Conservation (phyloP, 106 monocot genomes). For the Dioscorea zingiberensis region DNA sequence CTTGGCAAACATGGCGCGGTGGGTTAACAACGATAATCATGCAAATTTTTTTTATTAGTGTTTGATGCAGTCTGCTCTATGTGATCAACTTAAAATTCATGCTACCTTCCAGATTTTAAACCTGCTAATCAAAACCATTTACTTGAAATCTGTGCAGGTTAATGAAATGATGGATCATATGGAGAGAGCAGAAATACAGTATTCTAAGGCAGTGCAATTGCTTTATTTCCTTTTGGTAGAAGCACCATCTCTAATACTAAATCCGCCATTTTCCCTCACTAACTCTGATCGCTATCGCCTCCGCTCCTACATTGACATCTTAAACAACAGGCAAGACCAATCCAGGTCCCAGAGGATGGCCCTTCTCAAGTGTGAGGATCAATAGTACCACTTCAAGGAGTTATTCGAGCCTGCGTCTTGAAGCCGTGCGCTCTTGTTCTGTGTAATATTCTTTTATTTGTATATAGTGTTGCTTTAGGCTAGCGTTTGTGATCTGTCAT, state of each 20-base stretch:
- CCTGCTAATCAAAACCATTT: neutral
- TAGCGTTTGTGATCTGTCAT: no score
- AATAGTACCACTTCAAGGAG: neutral
- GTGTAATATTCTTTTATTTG: no score
- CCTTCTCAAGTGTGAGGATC: constrained; percentile 28
- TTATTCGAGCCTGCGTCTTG: no score
- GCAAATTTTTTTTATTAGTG: neutral
- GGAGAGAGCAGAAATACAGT: constrained; percentile 46
- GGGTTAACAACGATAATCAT: constrained; percentile 15
- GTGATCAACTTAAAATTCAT: neutral
- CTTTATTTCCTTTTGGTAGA: constrained; percentile 66
- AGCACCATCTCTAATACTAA: constrained; percentile 61
- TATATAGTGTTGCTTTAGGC: no score
- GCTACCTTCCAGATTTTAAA: neutral
- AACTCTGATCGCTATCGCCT: constrained; percentile 40
- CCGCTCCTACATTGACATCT: constrained; percentile 63
- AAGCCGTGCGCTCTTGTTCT: no score
- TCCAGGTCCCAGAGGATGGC: constrained; percentile 44
- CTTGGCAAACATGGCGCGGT: constrained; percentile 81
- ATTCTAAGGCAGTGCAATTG: constrained; percentile 48
- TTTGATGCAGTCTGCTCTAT: neutral
- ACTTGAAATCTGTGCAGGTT: constrained; percentile 31
- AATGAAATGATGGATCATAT: constrained; percentile 73
- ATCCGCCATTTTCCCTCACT: constrained; percentile 60
- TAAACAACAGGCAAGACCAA: constrained; percentile 63